phyloP scores from a whole-genome alignment of 177 flowering plant genomes.

The Tripterygium wilfordii region DNA sequence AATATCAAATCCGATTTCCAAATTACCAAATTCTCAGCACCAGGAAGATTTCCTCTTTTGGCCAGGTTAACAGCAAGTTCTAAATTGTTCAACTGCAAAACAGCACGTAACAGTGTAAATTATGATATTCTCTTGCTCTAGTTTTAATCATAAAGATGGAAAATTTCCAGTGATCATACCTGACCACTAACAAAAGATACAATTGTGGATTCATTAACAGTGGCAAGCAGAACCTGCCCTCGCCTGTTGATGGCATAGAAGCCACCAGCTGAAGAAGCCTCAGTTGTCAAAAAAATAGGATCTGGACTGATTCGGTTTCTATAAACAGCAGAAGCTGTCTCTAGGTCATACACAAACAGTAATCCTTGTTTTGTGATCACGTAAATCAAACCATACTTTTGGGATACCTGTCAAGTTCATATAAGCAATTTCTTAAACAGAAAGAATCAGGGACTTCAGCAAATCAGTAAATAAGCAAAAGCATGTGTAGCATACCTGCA shows the following conservation, averaged over 20 bases:
- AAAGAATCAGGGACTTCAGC: background rate
- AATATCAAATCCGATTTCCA: too few species aligned
- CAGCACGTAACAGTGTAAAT: background rate
- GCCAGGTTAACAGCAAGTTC: slow-evolving; percentile 99
- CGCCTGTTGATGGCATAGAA: slow-evolving; percentile 94
- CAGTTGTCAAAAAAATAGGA: slow-evolving; percentile 93
- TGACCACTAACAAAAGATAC: slow-evolving; percentile 96
- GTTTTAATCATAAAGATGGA: background rate
- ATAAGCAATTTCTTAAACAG: slow-evolving; percentile 1
- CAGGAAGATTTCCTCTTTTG: slow-evolving; percentile 98
- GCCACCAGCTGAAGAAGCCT: slow-evolving; percentile 89
- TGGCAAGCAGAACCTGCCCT: slow-evolving; percentile 94
- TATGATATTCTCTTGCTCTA: background rate
- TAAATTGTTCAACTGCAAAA: slow-evolving; percentile 80
- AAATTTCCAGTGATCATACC: slow-evolving; percentile 26
- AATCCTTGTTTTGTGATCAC: slow-evolving; percentile 98
- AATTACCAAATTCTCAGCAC: slow-evolving; percentile 91
- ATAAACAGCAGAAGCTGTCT: slow-evolving; percentile 95
- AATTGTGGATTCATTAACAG: slow-evolving; percentile 90
- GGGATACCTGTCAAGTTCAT: slow-evolving; percentile 66
- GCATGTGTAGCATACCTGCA: slow-evolving; percentile 62
- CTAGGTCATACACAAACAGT: slow-evolving; percentile 92
- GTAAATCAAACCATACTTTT: slow-evolving; percentile 75
- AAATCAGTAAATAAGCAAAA: background rate
- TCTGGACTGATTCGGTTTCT: slow-evolving; percentile 98